Base-by-base conservation (phyloP, 2,329 filamentous ascomycete species). In the Colletotrichum higginsianum region DNA sequence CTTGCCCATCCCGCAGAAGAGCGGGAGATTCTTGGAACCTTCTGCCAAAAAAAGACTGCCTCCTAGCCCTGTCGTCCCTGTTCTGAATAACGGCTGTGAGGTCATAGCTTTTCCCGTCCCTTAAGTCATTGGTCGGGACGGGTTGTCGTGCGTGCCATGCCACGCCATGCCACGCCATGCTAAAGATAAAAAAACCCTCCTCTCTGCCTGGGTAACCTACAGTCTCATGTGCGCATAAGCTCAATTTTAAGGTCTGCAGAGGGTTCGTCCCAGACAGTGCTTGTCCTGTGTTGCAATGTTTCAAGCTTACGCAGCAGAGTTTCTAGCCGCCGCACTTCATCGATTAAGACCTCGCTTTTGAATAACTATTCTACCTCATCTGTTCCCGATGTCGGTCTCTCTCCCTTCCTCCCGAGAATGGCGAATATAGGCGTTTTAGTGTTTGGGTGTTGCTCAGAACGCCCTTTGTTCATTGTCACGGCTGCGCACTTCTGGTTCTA, bases 21-120 rank as follows among this genome's bases (percentile, higher is more conserved):
- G 69, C 69, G 66, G 69, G 66, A 72, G 52, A 42, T 69, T 46
- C 69, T 64, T 72, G 52, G 69, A 66, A 72, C 26, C 49, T 68
- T 60, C 44, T 21, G 53, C 53, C 49, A 47, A 60, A 55, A 69
- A 63, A 69, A 64, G 62, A 47, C 53, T 26, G 58, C 21, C 49
- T 40, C 21, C 18, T 38, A 38, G 35, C 30, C 49, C 21, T 63
- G 47, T 55, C 38, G 58, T 61, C 58, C 46, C 57, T 67, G 44
- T 44, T 49, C 61, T 40, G 35, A 57, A 53, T 53, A 64, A 55
- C 38, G 65, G 30, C 68, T 63, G 18, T 72, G 65, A 69, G 69
- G 69, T 72, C 69, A 69, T 72, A 69, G 69, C 69, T 71, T 60
- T 64, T 35, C 18, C 44, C 38, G 40, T 35, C 46, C 47, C 65